Base-by-base conservation (phyloP, 2,329 filamentous ascomycete species). In the Dissoconium aciculare region DNA sequence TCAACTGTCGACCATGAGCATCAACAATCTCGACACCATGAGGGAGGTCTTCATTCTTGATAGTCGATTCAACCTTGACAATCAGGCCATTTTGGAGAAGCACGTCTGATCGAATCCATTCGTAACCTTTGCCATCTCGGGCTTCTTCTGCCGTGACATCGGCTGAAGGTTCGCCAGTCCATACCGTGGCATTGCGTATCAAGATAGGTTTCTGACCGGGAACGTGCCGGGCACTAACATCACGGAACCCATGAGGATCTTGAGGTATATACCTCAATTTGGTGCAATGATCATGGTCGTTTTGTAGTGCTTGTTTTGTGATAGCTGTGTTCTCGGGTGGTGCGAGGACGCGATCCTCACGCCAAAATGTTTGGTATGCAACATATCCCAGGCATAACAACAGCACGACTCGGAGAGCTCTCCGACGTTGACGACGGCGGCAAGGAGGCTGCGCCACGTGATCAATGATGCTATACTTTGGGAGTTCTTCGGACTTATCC, bases 181-280 rank as follows among this genome's bases (percentile, higher is more conserved):
- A 78, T 12, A 78, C 61, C 1, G 67, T 72, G 4, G 74, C 74
- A 46, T 78, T 78, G 37, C 63, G 67, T 41, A 78, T 75, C 24
- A 78, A 59, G 0, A 71, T 71, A 0, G 74, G 65, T 38, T 63
- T 65, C 31, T 66, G 62, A 30, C 70, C 69, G 3, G 69, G 59
- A 26, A 74, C 51, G 45, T 68, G 74, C 28, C 74, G 64, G 12
- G 69, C 70, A 47, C 73, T 79, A 41, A 60, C 60, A 17, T 68
- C 60, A 12, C 74, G 67, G 4, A 57, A 46, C 12, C 69, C 69
- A 19, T 59, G 59, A 1, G 70, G 69, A 37, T 74, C 69, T 28
- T 59, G 46, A 0, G 72, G 71, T 42, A 63, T 67, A 27, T 55
- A 53, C 19, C 59, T 65, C 26, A 78, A 59, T 46, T 61, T 63